Evolutionary conservation across 768 basidiomycete species (phyloP), one percentile per base, ranked within the genome.

Genomic region (Crepidotus variabilis): DNA sequence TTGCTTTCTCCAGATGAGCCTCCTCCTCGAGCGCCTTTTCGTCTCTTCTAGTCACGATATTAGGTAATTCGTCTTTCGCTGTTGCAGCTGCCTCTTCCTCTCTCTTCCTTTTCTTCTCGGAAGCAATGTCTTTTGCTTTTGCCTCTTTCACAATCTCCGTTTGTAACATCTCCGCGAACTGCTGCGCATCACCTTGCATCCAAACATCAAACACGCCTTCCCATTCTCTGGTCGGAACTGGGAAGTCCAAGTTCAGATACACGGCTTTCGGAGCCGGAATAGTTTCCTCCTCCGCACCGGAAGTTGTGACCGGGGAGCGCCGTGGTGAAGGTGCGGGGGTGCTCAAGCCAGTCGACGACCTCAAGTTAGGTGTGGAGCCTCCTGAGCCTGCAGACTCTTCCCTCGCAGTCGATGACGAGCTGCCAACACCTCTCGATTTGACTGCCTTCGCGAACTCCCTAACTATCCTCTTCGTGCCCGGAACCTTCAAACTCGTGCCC

Each of bases 401-500:
- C 56, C 64, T 69, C 5, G 71, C 72, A 48, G 69, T 73, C 47
- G 69, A 67, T 52, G 75, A 60, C 18, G 67, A 43, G 8, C 52
- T 52, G 13, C 39, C 39, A n/a, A 70, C 63, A 2, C 75, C 73
- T 45, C 85, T 78, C 7, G 81, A 77, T 46, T 78, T 81, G 21
- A 92, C 84, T 18, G 88, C 87, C 70, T 90, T 92, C 22, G 87
- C 82, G 70, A 90, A 92, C 70, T 95, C 92, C 56, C 90, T 83
- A 21, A 95, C 91, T 72, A 96, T 91, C 61, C 90, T 78, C 71
- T 94, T 95, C 47, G 94, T 94, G 18, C 94, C 94, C 8, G 91
- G 93, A 14, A 97, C 89, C 60, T 86, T 80, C 57, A 97, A 72
- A 69, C 89, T 93, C 55, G 94, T 96, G 46, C 94, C 94, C 16